These are phyloP conservation scores for Eucalyptus marginata DNA, from an alignment of 345 rosid genomes.

Conservation along the genomic window DNA sequence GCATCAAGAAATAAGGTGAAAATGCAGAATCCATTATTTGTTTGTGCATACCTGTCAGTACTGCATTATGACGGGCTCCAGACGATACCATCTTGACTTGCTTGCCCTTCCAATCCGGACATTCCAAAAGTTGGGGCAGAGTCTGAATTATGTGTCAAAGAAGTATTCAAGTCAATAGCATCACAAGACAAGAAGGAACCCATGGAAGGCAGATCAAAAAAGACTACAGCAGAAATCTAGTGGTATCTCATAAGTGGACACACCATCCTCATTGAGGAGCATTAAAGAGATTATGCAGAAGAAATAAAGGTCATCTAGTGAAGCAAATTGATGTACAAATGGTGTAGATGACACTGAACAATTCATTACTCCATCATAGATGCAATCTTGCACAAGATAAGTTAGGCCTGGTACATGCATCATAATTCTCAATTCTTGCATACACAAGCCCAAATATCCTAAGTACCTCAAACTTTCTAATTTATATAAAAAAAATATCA, in stretches of 20 bases:
- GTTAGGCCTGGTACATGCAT: not conserved
- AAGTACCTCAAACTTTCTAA: not conserved
- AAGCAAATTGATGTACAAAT: not conserved
- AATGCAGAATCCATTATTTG: not conserved
- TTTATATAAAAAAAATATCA: not conserved
- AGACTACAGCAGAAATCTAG: not conserved
- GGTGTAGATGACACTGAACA: not conserved
- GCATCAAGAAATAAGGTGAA: not conserved
- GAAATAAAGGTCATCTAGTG: not conserved
- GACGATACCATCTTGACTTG: slow-evolving; percentile 46
- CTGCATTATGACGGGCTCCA: slow-evolving; percentile 74
- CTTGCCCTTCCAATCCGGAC: slow-evolving; percentile 37
- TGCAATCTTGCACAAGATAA: not conserved
- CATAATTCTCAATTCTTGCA: not conserved
- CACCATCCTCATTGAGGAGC: not conserved
- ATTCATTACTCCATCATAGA: not conserved
- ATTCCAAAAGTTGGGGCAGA: slow-evolving; percentile 52
- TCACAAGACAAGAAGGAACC: not conserved
- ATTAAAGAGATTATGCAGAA: not conserved
- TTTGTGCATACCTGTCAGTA: slow-evolving; percentile 47
- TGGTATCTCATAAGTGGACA: not conserved
- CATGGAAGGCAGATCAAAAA: not conserved
- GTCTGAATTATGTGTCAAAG: slow-evolving; percentile 18
- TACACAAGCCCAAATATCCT: not conserved
- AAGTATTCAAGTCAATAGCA: not conserved